Percentiles rank a stretch among this genome's conserved stretches.
Evolutionary conservation across 345 rosid genomes (phyloP).

Genomic region (Populus nigra): DNA sequence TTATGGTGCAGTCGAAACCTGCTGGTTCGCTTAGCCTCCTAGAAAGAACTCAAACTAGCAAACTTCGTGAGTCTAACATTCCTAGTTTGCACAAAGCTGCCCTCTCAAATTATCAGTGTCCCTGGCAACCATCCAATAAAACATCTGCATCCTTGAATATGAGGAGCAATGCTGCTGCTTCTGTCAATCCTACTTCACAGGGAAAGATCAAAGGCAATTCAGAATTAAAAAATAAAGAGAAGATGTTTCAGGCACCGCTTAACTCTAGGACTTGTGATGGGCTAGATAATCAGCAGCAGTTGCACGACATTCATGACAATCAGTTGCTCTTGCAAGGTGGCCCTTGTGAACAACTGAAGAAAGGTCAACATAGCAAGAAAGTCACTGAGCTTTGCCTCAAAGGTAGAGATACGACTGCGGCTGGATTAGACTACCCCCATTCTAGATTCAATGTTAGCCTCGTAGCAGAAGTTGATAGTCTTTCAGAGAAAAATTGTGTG

Average conservation of each 20-base stretch:
- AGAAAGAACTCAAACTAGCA: constrained; percentile 36
- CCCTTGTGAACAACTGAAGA: constrained; percentile 16
- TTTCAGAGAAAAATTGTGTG: constrained; percentile 15
- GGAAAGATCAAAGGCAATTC: constrained; percentile 31
- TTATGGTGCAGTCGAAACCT: constrained; percentile 58
- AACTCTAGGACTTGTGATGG: constrained; percentile 26
- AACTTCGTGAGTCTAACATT: constrained; percentile 29
- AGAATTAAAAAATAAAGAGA: constrained; percentile 17
- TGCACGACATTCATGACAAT: constrained; percentile 17
- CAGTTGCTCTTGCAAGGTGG: constrained; percentile 19
- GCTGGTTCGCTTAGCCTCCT: constrained; percentile 34
- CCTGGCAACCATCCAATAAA: constrained; percentile 27
- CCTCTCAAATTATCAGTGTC: constrained; percentile 35
- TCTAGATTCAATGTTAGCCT: constrained; percentile 8
- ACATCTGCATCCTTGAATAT: constrained; percentile 17
- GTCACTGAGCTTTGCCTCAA: constrained; percentile 9
- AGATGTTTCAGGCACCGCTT: constrained; percentile 22
- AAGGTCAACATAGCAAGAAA: constrained; percentile 15
- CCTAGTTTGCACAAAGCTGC: constrained; percentile 26
- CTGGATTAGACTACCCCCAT: constrained; percentile 12
- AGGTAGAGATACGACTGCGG: constrained; percentile 13
- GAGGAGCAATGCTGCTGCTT: constrained; percentile 28
- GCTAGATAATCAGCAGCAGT: constrained; percentile 28
- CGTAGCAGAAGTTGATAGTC: constrained; percentile 14
- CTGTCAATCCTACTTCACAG: constrained; percentile 16